These are phyloP conservation scores for Pythium folliculosum DNA, from an alignment of 352 stramenopile species.

Conservation along the genomic window DNA sequence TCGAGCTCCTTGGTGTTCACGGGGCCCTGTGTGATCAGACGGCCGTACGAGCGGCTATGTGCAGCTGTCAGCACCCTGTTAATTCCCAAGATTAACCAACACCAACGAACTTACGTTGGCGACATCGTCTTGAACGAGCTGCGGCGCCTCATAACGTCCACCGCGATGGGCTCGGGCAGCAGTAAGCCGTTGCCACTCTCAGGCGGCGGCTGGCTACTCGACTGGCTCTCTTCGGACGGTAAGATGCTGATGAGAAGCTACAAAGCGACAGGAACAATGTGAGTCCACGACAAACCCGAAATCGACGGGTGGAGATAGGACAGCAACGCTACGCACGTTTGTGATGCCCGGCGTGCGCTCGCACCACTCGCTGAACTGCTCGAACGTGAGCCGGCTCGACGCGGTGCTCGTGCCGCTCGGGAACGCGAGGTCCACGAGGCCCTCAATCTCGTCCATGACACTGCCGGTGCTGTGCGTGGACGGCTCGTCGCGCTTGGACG, in stretches of 20 bases:
- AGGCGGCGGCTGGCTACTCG: neutral
- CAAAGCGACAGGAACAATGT: neutral
- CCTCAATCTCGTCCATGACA: constrained; percentile 73
- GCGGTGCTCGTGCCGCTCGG: constrained; percentile 30
- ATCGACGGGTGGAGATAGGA: neutral
- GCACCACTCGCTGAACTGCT: constrained; percentile 88
- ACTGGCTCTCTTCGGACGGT: constrained; percentile 48
- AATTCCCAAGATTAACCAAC: no score
- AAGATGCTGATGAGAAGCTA: constrained; percentile 83
- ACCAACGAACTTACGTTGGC: constrained; percentile 40
- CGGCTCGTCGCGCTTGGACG: constrained; percentile 35
- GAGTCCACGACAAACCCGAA: neutral
- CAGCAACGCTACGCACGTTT: no score
- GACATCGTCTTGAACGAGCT: constrained; percentile 58
- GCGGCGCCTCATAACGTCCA: constrained; percentile 22
- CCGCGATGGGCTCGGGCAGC: constrained; percentile 8
- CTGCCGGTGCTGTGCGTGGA: constrained; percentile 13
- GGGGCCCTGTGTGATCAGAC: constrained; percentile 28
- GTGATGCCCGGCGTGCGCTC: constrained; percentile 74
- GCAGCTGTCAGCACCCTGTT: no score
- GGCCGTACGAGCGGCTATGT: constrained; percentile 18
- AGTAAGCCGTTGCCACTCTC: constrained; percentile 3
- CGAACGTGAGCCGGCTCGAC: constrained; percentile 77
- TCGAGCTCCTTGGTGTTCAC: constrained; percentile 52
- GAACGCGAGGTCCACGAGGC: constrained; percentile 85